Percentiles rank a stretch among this genome's conserved stretches.
Conservation (phyloP, 164 flowering plant genomes). For the Berberis thunbergii region DNA sequence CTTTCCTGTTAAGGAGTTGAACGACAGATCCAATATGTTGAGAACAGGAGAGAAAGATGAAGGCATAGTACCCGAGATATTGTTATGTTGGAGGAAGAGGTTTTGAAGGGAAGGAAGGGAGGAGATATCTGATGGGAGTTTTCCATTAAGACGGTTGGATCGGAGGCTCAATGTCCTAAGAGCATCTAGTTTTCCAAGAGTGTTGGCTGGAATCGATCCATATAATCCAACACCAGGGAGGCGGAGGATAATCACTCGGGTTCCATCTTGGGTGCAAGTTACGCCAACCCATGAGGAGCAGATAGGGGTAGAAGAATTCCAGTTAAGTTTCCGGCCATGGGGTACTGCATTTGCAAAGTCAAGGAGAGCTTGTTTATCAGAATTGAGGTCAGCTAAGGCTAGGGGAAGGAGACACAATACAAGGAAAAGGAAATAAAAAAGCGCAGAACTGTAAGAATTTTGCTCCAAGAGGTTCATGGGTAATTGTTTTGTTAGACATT, state of each 20-base stretch:
- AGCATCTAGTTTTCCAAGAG: constrained; percentile 47
- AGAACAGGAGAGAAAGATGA: constrained; percentile 38
- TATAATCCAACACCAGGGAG: constrained; percentile 58
- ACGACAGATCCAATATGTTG: constrained; percentile 62
- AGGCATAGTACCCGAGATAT: constrained; percentile 70
- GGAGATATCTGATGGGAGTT: constrained; percentile 63
- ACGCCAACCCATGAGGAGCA: constrained; percentile 67
- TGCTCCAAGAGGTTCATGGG: constrained; percentile 25
- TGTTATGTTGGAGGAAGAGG: constrained; percentile 66
- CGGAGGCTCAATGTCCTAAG: constrained; percentile 68
- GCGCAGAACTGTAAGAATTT: constrained; percentile 4
- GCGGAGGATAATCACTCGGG: constrained; percentile 33
- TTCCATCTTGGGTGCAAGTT: constrained; percentile 29
- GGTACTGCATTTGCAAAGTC: constrained; percentile 41
- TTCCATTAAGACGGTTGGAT: constrained; percentile 57
- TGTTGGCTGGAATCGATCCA: constrained; percentile 50
- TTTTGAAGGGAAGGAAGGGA: constrained; percentile 61
- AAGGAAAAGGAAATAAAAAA: constrained; percentile 5
- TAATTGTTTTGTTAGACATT: constrained; percentile 3
- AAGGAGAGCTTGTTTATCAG: constrained; percentile 61
- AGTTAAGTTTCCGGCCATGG: constrained; percentile 55
- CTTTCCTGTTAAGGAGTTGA: constrained; percentile 56
- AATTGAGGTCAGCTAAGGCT: constrained; percentile 36
- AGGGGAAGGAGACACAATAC: constrained; percentile 18
- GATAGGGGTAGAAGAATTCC: constrained; percentile 33